Base-by-base conservation (phyloP, 2,329 filamentous ascomycete species). In the Plenodomus tracheiphilus region DNA sequence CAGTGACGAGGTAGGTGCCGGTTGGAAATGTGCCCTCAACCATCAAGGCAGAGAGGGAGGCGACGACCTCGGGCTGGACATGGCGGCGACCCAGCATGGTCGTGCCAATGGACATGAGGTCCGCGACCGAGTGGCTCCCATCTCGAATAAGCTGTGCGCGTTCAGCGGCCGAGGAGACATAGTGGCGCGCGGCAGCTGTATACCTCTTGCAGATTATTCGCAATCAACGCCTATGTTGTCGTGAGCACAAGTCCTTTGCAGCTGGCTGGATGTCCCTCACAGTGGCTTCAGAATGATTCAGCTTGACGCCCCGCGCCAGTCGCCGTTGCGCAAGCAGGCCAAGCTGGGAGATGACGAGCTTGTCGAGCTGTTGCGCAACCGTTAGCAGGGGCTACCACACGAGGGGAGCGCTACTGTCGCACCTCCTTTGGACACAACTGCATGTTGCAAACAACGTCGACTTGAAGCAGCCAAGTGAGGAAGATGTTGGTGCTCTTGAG, bases 1-100 rank as follows among this genome's bases (percentile, higher is more conserved):
- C 90, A 0, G 93, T 97, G 30, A 97, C 92, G 35, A 97, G 85
- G 68, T 96, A 97, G 2, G 92, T 96, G 46, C 93, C 93, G 6
- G 84, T 87, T 21, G 85, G 87, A 68, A 97, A 97, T 2, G 92
- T 97, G 51, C 93, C 93, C 75, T 97, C 93, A 58, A 97, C 89
- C 79, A 95, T 91, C 61, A 97, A 83, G 75, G 96, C 88, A 49
- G 84, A 81, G 37, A 97, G 83, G 2, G 89, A 91, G 36, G 83
- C 80, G 50, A 87, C 83, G 19, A 97, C 93, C 10, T 87, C 85
- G 18, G 93, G 91, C 37, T 91, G 80, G 51, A 97, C 93, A 73
- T 97, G 93, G 28, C 93, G 88, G 9, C 93, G 88, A 56, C 93
- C 93, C 2, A 97, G 88, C 86, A 97, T 92, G 46, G 89, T 93